Conservation (phyloP, 1,284 basidiomycete genomes). For the Cutaneotrichosporon curvatum region DNA sequence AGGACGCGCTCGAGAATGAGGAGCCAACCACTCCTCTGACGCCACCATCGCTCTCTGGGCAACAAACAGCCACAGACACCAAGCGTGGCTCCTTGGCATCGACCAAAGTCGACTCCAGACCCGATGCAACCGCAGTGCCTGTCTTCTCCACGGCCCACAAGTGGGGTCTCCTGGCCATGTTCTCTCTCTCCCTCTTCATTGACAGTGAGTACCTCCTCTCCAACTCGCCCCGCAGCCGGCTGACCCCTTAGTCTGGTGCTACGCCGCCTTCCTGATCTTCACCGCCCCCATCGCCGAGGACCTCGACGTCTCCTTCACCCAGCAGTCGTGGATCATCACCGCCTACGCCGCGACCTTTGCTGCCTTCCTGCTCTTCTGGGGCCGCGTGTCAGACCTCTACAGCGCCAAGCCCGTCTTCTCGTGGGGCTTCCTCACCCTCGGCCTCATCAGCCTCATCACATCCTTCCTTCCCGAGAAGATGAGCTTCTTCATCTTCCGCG, state of each 20-base stretch:
- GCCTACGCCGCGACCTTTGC: constrained; percentile 39
- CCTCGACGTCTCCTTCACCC: constrained; percentile 12
- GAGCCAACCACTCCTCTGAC: no score
- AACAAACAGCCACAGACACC: no score
- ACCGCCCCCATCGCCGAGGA: constrained; percentile 12
- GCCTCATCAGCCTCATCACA: constrained; percentile 26
- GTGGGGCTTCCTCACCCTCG: constrained; percentile 27
- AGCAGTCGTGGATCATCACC: constrained; percentile 22
- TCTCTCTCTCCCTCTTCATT: constrained; percentile 27
- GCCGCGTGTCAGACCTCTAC: constrained; percentile 35
- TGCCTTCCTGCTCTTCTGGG: constrained; percentile 35
- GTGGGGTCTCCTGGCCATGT: constrained; percentile 26
- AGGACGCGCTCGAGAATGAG: no score
- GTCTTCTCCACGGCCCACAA: constrained; percentile 18
- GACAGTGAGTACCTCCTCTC: constrained; percentile 11
- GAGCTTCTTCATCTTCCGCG: constrained; percentile 32
- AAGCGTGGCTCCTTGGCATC: no score
- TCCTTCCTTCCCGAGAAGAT: constrained; percentile 32
- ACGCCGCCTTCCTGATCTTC: constrained; percentile 19
- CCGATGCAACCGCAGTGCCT: no score
- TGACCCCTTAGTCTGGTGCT: constrained; percentile 17
- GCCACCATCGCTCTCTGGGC: no score
- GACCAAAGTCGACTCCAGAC: no score
- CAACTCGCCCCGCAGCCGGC: no score
- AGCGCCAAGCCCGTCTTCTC: constrained; percentile 31